Evolutionary conservation across 768 basidiomycete species (phyloP), one percentile per base, ranked within the genome.

Genomic region (Leccinum broughii): DNA sequence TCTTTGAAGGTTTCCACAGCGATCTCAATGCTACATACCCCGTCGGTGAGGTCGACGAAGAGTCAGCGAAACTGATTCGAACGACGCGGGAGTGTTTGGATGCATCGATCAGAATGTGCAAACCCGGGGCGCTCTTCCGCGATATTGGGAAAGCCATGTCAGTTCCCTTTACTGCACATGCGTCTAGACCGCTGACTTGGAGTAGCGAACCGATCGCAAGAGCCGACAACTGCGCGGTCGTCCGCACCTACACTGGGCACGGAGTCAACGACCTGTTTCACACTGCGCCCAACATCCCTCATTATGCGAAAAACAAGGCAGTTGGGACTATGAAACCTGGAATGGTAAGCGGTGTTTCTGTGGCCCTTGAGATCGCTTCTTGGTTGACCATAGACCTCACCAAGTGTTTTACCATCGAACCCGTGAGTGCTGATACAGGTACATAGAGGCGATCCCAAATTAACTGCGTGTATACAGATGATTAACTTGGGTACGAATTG

Each of bases 1-100:
- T 51, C 37, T 2, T 39, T 17, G 44, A 90, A n/a, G 94, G 95
- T 26, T 93, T 85, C 77, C 97, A 99, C 76, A 89, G 85, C 20
- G 97, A 99, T 76, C 78, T 96, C 49, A 96, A 97, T 71, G 95
- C 83, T 59, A 96, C 93, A 24, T 96, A 96, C 72, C 90, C 95
- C 4, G 93, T 95, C 51, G 93, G 92, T 46, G 79, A 83, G 62
- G 84, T 95, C 56, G 90, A 94, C 70, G 89, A 92, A 26, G 90
- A 94, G 46, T 88, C 92, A 17, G 78, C 83, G 67, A 90, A 88
- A 64, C 80, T 99, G 52, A 91, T 99, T 62, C 83, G 81, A 35
- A 90, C 90, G 15, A 84, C 95, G 9, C 88, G 94, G 54, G 82
- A 90, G 70, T 88, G 87, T 62, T 79, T 96, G 54, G 93, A 97